Evolutionary conservation across 768 basidiomycete genomes (phyloP), one percentile per base, ranked within the genome.

Genomic region (Trametes elegans): DNA sequence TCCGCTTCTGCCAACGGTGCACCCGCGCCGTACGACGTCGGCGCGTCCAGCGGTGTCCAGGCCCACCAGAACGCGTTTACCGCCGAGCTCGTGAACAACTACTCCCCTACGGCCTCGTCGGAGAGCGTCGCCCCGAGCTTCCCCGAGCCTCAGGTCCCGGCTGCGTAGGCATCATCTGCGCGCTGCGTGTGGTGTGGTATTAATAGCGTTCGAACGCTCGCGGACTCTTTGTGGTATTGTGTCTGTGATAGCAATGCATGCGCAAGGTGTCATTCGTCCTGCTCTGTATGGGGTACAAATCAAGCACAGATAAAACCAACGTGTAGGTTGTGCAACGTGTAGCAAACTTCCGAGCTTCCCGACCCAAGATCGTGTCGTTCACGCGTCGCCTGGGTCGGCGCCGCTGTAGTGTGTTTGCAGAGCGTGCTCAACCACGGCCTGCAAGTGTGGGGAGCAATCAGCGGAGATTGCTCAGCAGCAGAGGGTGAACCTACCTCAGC

Each of bases 71-170:
- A 55, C 49, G 40, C 58, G 44, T 52, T 55, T 49, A 52, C 55
- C 26, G 54, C 60, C 27, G 62, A 57, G 42, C 58, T 57, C 49
- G 55, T 53, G 40, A 57, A 44, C 51, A 52, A 44, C 53, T 56
- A 53, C 42, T 45, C 53, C 7, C 59, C 55, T 13, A 24, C 54
- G 7, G 28, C 57, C 18, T 49, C 61, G 5, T 45, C 61, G 14
- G 49, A 55, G 7, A 36, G 44, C 27, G 19, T 53, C 5, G 52
- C 58, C 1, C 71, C 73, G 49, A 60, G 73, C n/a, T 77, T 77
- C 66, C 75, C 76, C 14, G 70, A 74, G 57, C 74, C 76, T 19
- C 66, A 75, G 52, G 52, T 61, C 28, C 55, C 47, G 14, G 47
- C 57, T 24, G 40, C 57, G 31, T 52, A 31, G 50, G 36, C 49